Conservation (phyloP, 257 asterid genomes). For the Fraxinus quadrangulata region DNA sequence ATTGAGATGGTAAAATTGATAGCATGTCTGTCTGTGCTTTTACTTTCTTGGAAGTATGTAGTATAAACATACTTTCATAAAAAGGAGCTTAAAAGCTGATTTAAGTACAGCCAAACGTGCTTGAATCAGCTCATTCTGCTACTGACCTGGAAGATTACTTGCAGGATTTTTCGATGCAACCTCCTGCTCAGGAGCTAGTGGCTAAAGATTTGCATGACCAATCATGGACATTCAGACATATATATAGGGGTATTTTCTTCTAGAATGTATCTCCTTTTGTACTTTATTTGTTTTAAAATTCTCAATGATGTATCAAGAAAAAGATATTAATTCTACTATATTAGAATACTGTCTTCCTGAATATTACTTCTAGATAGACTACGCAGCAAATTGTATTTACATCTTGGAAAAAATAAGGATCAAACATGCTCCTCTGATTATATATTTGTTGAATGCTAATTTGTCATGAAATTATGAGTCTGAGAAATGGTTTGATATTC, state of each 20-base stretch:
- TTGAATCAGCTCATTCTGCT: constrained; percentile 17
- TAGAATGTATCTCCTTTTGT: not conserved
- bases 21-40: not conserved
- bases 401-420: not conserved
- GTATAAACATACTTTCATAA: not conserved
- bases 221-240: constrained; percentile 93
- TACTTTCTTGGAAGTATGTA: not conserved
- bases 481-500: not conserved
- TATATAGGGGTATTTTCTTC: constrained; percentile 70
- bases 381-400: not conserved
- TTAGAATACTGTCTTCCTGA: not conserved
- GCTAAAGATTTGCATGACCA: constrained; percentile 97
- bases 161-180: constrained; percentile 97
- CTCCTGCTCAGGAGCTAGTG: constrained; percentile 90
- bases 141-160: constrained; percentile 22
- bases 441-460: not conserved
- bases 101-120: not conserved
- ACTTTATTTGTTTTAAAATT: not conserved
- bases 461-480: not conserved
- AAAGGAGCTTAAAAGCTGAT: not conserved
- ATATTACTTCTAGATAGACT: not conserved
- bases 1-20: not conserved
- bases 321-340: not conserved
- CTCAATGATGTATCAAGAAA: not conserved
- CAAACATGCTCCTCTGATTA: not conserved